A percentile compares a stretch with the other conserved stretches of the same genome.
phyloP scores from a whole-genome alignment of 2,329 filamentous ascomycete genomes.

The Colletotrichum sp. region DNA sequence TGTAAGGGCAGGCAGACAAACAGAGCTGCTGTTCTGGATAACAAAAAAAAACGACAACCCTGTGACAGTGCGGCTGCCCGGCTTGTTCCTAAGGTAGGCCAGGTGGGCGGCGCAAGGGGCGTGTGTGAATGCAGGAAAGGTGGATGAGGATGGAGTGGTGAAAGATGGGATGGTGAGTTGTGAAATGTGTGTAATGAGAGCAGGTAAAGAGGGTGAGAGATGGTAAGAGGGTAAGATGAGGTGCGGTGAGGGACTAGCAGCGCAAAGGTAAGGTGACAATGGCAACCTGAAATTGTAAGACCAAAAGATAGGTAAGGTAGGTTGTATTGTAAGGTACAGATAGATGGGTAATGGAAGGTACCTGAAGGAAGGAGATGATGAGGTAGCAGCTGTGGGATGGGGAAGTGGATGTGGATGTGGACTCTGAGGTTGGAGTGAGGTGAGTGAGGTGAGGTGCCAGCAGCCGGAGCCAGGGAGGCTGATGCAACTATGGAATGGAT shows the following conservation, averaged over 20 bases:
- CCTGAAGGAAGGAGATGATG: neutral
- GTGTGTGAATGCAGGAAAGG: neutral
- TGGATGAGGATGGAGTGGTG: neutral
- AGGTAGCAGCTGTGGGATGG: neutral
- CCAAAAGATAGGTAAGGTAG: neutral
- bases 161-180: neutral
- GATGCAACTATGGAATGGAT: constrained; percentile 2
- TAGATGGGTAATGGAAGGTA: neutral
- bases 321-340: neutral
- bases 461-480: neutral
- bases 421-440: neutral
- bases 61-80: neutral
- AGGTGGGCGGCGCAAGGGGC: neutral
- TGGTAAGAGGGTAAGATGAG: neutral
- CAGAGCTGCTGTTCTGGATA: constrained; percentile 25
- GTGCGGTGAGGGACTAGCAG: neutral
- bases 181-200: neutral
- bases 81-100: neutral
- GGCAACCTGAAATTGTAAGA: neutral
- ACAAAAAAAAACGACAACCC: neutral
- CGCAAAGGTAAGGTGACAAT: neutral
- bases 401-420: neutral
- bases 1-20: constrained; percentile 30
- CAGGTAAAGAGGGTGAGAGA: neutral
- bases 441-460: neutral